Base-by-base conservation (phyloP, 2,329 filamentous ascomycete species). In the Talaromyces sp. region DNA sequence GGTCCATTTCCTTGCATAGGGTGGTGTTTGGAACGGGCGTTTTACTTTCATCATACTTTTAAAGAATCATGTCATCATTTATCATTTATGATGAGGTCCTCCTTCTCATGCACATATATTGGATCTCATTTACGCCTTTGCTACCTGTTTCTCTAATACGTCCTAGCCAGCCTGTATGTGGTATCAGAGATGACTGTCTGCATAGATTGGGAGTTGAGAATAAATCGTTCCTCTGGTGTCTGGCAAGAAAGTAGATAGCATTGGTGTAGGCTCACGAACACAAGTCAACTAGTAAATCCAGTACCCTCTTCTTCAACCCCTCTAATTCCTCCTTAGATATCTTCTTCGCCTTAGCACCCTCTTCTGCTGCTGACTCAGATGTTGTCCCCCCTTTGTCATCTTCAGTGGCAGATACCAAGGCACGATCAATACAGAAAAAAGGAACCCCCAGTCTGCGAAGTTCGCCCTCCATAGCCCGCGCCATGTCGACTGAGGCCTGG, bases 381-480 rank as follows among this genome's bases (percentile, higher is more conserved):
- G 37, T 45, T 3, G 33, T 33, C 33, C 13, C 45, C 19, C 49
- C 19, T 22, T 14, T 39, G 11, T 37, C 33, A 37, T 39, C 33
- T 79, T 66, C 35, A 86, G 74, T 39, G n/a, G n/a, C 10, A 19
- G 84, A 70, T 11, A 80, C 76, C 47, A 75, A 69, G 63, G 78
- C 79, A n/a, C 19, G 24, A 47, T 64, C 54, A 33, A 84, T 83
- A 6, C 82, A 83, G 70, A 88, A 89, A 72, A 89, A 89, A 0
- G 87, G 87, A 41, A 89, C 82, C 9, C 84, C 86, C 37, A 90
- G 73, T 8, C 75, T 78, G 64, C 85, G 84, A 56, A 90, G 73
- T 68, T 86, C 85, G 1, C 75, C 73, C 7, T 79, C 80, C 75
- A 89, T 85, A 14, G 83, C 83, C n/a, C 81, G 79, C 0, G 84